Base-by-base conservation (phyloP, 2,329 filamentous ascomycete species). In the Aspergillus arachidicola region DNA sequence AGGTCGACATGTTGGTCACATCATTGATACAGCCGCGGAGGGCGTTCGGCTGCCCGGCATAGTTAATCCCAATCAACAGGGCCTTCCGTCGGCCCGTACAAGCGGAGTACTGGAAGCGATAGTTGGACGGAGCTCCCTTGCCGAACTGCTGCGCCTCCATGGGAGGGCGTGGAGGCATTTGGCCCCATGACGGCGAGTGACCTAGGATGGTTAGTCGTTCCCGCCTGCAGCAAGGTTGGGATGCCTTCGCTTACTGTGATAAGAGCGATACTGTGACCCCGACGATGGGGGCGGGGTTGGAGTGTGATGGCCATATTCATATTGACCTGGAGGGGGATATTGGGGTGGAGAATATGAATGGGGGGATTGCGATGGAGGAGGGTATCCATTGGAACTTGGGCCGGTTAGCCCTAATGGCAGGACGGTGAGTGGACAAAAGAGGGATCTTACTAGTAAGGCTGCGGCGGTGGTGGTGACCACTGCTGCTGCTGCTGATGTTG, bases 11-110 rank as follows among this genome's bases (percentile, higher is more conserved):
- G 81, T 97, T 97, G 77, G 93, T 91, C 55, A 97, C 94, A 76
- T 98, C 94, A 77, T 98, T 97, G 83, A 97, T 97, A 74, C 94
- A 98, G 41, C 94, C 94, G 64, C 92, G 85, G 34, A 97, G 84
- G 81, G 96, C 91, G 51, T 94, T 94, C 58, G 91, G 87, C 80
- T 97, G 94, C 56, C 91, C 90, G 74, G 96, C 95, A 80, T 98
- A 97, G 81, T 97, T 97, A 83, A 97, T 97, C 48, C 94, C 94
- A 69, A 97, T 94, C 59, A 98, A 81, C 19, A 97, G 83, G 2
- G 94, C 94, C 80, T 96, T 97, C 73, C 94, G 85, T 66, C 89
- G 87, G 58, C 94, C 94, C 3, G 91, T 96, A 77, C 94, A 98
- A 66, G 90, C 89, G 51, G 93, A 97, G 79, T 97, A 97, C 78